A percentile compares a stretch with the other conserved stretches of the same genome.
phyloP scores from a whole-genome alignment of 768 basidiomycete species.

The Amanita thiersii region DNA sequence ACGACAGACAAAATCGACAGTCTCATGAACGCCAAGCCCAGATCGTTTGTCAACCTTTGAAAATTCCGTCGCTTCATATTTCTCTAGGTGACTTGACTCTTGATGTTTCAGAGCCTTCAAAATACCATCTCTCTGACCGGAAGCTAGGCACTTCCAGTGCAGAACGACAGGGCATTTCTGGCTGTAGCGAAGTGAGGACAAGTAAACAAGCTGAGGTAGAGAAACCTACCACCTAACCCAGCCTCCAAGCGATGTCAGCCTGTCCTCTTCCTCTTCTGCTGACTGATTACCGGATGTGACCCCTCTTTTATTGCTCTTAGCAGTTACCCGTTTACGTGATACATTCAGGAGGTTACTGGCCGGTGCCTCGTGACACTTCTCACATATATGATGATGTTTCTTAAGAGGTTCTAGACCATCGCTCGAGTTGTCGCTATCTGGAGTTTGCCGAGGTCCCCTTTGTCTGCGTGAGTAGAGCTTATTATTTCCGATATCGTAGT shows the following conservation, averaged over 20 bases:
- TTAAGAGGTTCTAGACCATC: conserved; percentile 42
- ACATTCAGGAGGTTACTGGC: conserved; percentile 41
- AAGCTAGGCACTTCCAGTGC: conserved; percentile 72
- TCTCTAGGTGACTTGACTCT: conserved; percentile 33
- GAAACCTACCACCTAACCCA: conserved; percentile 74
- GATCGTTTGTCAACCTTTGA: conserved; percentile 34
- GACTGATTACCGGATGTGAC: conserved; percentile 38
- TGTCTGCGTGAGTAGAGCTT: conserved; percentile 13
- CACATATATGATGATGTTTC: conserved; percentile 58
- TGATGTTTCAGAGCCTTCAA: conserved; percentile 51
- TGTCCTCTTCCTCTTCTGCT: conserved; percentile 45
- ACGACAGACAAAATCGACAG: conserved; percentile 76
- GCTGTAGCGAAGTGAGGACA: conserved; percentile 27
- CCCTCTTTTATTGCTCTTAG: conserved; percentile 32
- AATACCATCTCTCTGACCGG: conserved; percentile 63
- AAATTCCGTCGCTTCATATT: conserved; percentile 13
- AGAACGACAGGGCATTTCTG: conserved; percentile 69
- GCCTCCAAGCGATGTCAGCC: conserved; percentile 50
- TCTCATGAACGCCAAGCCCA: conserved; percentile 43
- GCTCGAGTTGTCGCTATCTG: no score
- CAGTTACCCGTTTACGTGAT: conserved; percentile 29
- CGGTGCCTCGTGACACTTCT: conserved; percentile 61
- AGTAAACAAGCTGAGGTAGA: neutral
- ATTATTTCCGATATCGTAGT: conserved; percentile 23
- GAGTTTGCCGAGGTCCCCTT: neutral